A percentile compares a stretch with the other conserved stretches of the same genome.
phyloP scores from a whole-genome alignment of 129 eudicot species.

The Centaurea solstitialis region DNA sequence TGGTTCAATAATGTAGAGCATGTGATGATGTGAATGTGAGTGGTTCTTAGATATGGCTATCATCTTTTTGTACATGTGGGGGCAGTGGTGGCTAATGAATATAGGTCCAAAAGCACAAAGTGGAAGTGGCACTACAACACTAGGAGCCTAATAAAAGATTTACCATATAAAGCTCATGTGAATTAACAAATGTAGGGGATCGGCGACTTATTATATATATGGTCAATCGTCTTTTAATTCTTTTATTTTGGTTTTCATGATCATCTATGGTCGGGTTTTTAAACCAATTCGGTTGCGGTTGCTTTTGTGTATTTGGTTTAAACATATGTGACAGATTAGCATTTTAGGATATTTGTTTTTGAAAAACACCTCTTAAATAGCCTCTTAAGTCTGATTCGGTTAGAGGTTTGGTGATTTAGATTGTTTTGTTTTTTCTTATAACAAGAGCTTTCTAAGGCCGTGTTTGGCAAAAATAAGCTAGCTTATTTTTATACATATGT shows the following conservation, averaged over 20 bases:
- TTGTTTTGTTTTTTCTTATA: too few relatives aligned
- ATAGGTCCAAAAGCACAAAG: background rate
- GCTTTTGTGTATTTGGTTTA: background rate
- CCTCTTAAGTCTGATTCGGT: too few relatives aligned
- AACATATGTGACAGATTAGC: background rate
- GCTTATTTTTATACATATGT: too few relatives aligned
- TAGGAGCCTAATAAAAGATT: conserved; percentile 9
- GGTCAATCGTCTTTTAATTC: background rate
- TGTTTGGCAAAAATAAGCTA: too few relatives aligned
- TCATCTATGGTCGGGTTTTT: background rate
- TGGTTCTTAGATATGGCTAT: background rate
- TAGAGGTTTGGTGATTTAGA: too few relatives aligned
- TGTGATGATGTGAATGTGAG: background rate
- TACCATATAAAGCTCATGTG: conserved; percentile 1
- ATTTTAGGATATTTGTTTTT: background rate
- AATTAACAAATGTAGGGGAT: background rate
- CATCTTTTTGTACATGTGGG: background rate
- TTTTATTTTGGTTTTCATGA: background rate
- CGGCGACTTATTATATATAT: background rate
- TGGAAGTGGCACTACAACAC: conserved; percentile 5
- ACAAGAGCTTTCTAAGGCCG: too few relatives aligned
- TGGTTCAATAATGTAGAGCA: background rate
- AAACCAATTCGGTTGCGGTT: background rate
- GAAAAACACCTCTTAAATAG: too few relatives aligned
- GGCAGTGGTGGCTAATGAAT: conserved; percentile 2